Base-by-base conservation (phyloP, 768 basidiomycete genomes). In the Tulasnella sp. region DNA sequence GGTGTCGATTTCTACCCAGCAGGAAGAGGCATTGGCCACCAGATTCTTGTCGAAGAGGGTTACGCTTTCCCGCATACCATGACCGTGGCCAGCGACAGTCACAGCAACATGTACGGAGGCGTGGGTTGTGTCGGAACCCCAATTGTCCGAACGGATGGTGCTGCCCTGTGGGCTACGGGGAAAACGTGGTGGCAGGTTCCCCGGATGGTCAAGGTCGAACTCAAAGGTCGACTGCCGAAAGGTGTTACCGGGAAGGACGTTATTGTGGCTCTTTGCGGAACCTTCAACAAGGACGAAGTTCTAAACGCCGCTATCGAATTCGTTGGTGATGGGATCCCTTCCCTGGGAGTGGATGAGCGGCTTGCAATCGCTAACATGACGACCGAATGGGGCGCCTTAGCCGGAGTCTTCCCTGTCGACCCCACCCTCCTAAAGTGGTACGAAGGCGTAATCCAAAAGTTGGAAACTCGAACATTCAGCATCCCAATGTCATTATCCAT, bases 151-250 rank as follows among this genome's bases (percentile, higher is more conserved):
- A 98, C 95, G 18, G 96, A 97, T 82, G 94, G 94, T 31, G 96
- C 96, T 0, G 97, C 94, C 31, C 89, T 99, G 16, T 99, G 98
- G 98, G 96, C 98, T 18, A 99, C 98, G 0, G 96, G 97, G 31
- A 95, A 94, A 85, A 99, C 98, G 0, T 99, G 98, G 98, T 99
- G 97, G 98, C 98, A 99, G 86, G 92, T 99, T 44, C 98, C 98
- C 19, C 91, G 95, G 5, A 96, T 98, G 90, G 91, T 99, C 84
- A 96, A 94, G 80, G 97, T 99, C 81, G 96, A 98, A 83, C 87
- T 99, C 74, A 90, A 88, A 79, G 97, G 97, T 8, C 87, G 87
- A 80, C 89, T 99, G 0, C 88, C 93, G 0, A 90, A 92, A 0
- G 98, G 98, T 4, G 97, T 99, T 1, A 97, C 96, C 0, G 98